Base-by-base conservation (phyloP, 345 rosid genomes). In the Sisymbrium irio region DNA sequence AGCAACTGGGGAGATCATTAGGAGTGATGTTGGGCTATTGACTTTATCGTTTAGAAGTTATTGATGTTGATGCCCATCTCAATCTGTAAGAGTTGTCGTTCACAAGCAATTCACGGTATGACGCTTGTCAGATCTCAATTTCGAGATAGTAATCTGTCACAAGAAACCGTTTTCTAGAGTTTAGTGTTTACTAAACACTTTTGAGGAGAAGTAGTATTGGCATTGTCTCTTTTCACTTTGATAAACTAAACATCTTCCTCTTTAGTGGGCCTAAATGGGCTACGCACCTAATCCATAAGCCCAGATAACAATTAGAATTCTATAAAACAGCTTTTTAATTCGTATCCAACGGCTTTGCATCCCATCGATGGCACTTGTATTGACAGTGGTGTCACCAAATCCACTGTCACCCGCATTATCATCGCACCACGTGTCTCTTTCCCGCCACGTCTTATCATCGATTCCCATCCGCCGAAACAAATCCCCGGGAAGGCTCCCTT, bases 391-490 rank as follows among this genome's bases (percentile, higher is more conserved):
- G 36, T 62, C 67, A 58, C 62, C 65, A 35, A 36, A 63, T 67
- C 70, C 73, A 35, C 40, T 50, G 12, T 68, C 78, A 49, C 67
- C 62, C 7, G 3, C 75, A 5, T 18, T 71, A 8, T 25, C 67
- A 35, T 33, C 28, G 2, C 33, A 0, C 81, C 72, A 66, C 80
- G 80, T 77, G 61, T 77, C 75, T 2, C 67, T 27, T 28, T 64
- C 69, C 47, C 72, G 68, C 33, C 68, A 27, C 73, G 1, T 11
- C 63, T 47, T 65, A 65, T 50, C 71, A 1, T 20, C 19, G 3
- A n/a, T 32, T 15, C 4, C 32, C 44, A n/a, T 0, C 57, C 76
- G 71, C 69, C 73, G 73, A 3, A 36, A 15, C 63, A 65, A 57
- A 57, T 39, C 73, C 1, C 68, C 77, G 72, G 58, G 0, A 45